Evolutionary conservation across 495 filamentous ascomycete genomes (phyloP).

Genomic region (Aspergillus taichungensis): DNA sequence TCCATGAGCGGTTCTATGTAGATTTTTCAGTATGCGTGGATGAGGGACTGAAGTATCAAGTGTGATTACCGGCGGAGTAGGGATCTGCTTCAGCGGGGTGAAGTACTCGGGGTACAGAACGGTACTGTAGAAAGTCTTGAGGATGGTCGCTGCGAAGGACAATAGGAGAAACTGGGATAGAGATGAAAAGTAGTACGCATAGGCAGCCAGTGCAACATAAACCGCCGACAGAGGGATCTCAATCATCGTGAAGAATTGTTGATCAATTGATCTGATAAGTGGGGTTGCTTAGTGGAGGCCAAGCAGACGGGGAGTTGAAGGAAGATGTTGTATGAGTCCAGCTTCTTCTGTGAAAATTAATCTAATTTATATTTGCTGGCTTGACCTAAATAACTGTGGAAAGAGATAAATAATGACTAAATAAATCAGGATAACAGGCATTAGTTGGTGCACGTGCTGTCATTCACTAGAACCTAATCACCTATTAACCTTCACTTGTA

Average conservation of each 20-base stretch:
- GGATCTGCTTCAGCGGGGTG: conserved; percentile 60
- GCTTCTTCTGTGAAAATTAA: too few relatives aligned
- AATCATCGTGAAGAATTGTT: conserved; percentile 1
- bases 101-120: conserved; percentile 65
- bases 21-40: neutral
- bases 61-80: conserved; percentile 44
- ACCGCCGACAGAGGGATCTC: conserved; percentile 9
- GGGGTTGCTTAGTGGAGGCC: too few relatives aligned
- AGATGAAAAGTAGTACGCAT: conserved; percentile 22
- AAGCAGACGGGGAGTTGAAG: too few relatives aligned
- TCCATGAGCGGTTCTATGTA: conserved; percentile 26
- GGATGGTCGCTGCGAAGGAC: conserved; percentile 13
- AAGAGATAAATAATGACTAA: too few relatives aligned
- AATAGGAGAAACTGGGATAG: conserved; percentile 13
- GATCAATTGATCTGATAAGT: too few relatives aligned
- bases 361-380: too few relatives aligned
- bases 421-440: too few relatives aligned
- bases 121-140: conserved; percentile 38
- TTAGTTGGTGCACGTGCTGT: too few relatives aligned
- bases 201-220: conserved; percentile 21
- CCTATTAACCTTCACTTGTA: too few relatives aligned
- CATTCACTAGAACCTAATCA: too few relatives aligned
- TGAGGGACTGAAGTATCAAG: neutral
- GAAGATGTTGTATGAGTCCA: too few relatives aligned
- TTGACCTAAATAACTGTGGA: too few relatives aligned